Conservation (phyloP, 1,284 basidiomycete genomes). For the Boletus sp. region DNA sequence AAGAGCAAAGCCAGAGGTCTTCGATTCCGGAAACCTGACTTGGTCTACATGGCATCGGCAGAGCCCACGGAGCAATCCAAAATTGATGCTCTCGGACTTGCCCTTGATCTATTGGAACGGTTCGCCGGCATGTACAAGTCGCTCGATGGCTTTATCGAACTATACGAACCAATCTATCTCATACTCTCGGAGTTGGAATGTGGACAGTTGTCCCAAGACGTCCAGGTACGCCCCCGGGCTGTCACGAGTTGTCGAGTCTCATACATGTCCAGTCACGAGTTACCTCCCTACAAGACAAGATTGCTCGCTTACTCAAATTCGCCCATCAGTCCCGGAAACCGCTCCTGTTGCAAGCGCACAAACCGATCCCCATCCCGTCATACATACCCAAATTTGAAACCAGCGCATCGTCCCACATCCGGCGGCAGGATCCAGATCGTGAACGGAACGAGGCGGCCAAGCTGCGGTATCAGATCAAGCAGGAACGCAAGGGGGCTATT, state of each 20-base stretch:
- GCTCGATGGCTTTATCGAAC: conserved; percentile 82
- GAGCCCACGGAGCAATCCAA: conserved; percentile 63
- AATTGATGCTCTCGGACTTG: conserved; percentile 63
- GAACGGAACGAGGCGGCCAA: conserved; percentile 90
- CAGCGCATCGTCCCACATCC: conserved; percentile 79
- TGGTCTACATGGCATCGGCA: conserved; percentile 47
- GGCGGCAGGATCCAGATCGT: conserved; percentile 88
- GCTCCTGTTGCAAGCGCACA: conserved; percentile 90
- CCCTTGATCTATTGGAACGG: conserved; percentile 65
- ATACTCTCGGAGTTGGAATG: conserved; percentile 61
- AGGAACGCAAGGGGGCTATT: conserved; percentile 97
- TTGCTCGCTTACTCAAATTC: conserved; percentile 74
- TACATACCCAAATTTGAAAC: conserved; percentile 95
- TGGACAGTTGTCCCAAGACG: conserved; percentile 50
- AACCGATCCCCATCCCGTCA: conserved; percentile 93
- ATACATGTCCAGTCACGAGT: conserved; percentile 48
- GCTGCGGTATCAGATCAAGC: conserved; percentile 88
- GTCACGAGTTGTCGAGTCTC: neutral
- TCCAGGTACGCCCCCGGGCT: conserved; percentile 52
- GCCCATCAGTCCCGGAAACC: conserved; percentile 75
- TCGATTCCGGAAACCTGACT: conserved; percentile 48
- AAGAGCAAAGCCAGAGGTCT: conserved; percentile 46
- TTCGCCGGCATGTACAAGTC: conserved; percentile 79
- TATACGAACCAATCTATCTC: conserved; percentile 70
- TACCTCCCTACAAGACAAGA: conserved; percentile 46